Percentiles rank a stretch among this genome's conserved stretches.
phyloP scores from a whole-genome alignment of 768 basidiomycete species.

The Pleurotus platypus region DNA sequence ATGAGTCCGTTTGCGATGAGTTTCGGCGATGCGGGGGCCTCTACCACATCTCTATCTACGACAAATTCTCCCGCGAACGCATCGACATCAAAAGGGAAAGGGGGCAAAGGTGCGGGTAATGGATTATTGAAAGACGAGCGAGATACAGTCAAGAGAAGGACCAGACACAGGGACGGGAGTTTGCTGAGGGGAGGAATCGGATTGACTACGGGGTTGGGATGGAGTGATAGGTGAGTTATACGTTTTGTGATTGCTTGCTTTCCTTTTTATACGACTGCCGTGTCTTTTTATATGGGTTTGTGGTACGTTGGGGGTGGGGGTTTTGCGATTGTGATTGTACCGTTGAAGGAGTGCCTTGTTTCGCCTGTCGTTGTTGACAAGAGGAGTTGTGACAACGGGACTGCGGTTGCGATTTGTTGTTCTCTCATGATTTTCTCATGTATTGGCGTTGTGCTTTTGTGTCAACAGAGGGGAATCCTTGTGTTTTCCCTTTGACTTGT shows the following conservation, averaged over 20 bases:
- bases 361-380: no score
- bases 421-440: background rate
- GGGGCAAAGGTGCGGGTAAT: no score
- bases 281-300: no score
- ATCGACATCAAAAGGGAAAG: no score
- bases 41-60: conserved; percentile 10
- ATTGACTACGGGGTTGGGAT: conserved; percentile 68
- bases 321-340: no score
- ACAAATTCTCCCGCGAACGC: conserved; percentile 19
- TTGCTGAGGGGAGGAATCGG: conserved; percentile 61
- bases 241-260: background rate
- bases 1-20: conserved; percentile 21
- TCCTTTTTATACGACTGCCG: background rate
- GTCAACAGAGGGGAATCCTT: background rate
- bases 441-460: conserved; percentile 7
- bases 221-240: conserved; percentile 64
- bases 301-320: no score
- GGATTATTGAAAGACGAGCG: conserved; percentile 46
- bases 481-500: background rate
- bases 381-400: no score
- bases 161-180: conserved; percentile 60
- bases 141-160: conserved; percentile 53
- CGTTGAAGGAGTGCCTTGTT: no score
- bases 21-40: background rate
- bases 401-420: no score